Evolutionary conservation across 2,329 filamentous ascomycete genomes (phyloP), one percentile per base, ranked within the genome.

Genomic region (Gliomastix tumulicola): DNA sequence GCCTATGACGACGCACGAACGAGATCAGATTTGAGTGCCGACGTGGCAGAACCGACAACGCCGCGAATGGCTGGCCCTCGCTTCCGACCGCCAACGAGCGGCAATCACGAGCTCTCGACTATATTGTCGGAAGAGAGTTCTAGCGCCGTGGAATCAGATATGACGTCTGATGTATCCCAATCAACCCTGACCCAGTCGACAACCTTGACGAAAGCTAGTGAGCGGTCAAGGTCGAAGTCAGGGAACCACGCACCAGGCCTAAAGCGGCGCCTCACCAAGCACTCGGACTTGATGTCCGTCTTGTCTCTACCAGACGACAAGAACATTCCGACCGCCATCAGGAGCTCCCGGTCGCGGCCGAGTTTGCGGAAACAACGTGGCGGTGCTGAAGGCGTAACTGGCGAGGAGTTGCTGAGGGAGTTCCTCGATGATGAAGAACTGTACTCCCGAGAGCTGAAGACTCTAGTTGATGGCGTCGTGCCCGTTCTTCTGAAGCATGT

Each of bases 281-380:
- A 97, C 59, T 88, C 88, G 13, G 92, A 98, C 57, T 70, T 98
- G 18, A 87, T 98, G 27, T 97, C 92, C 1, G 88, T 95, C 4
- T 68, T 98, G 8, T 97, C 89, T 0, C 63, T 87, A 40, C 79
- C 82, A 0, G 70, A 80, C 41, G 64, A 77, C 38, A 60, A 60
- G 23, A 61, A 65, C 19, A 63, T 75, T 22, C 71, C 76, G 35
- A 71, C 72, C 34, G 72, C 81, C 40, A 75, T 73, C 41, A 79
- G 71, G 51, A 88, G 82, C 53, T 78, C 87, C 42, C 76, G 81
- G 40, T 89, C 88, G 18, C 78, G 83, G 20, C 78, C 84, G 31
- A 94, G 87, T 56, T 75, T 92, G 38, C 79, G 88, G 39, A 84
- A 82, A 20, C 79, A 79, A 48, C 78, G 81, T 41, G 84, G 76